Percentiles rank a stretch among this genome's conserved stretches.
Evolutionary conservation across 2,329 filamentous ascomycete genomes (phyloP).

Genomic region (Pseudogymnoascus verrucosus): DNA sequence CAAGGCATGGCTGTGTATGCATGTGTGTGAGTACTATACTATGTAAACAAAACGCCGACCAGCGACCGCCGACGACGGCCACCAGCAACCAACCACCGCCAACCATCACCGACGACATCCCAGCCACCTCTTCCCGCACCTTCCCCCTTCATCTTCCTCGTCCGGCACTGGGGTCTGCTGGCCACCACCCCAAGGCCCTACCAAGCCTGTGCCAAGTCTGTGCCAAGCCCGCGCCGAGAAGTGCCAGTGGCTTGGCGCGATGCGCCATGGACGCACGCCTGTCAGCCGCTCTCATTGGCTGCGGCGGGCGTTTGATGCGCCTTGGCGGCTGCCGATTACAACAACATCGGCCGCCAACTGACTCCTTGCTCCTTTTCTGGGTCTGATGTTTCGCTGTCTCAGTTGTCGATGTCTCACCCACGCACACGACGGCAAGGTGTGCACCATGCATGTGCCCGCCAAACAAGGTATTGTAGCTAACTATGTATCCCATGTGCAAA

Average conservation of each 20-base stretch:
- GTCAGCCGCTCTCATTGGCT: background rate
- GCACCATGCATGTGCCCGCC: conserved; percentile 4
- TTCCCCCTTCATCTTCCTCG: background rate
- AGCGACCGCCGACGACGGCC: background rate
- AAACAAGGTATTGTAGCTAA: background rate
- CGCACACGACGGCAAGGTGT: background rate
- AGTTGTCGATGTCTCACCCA: background rate
- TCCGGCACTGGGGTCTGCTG: conserved; percentile 4
- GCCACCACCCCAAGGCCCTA: background rate
- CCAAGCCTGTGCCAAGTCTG: background rate
- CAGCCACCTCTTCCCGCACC: background rate
- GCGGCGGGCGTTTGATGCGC: background rate
- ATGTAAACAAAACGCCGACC: background rate
- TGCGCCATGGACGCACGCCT: background rate
- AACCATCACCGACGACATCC: background rate
- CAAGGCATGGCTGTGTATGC: background rate
- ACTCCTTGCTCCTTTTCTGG: background rate
- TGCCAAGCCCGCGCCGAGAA: background rate
- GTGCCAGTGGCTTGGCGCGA: background rate
- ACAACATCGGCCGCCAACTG: background rate
- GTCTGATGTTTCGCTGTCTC: background rate
- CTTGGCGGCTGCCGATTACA: conserved; percentile 3
- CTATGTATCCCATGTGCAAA: conserved; percentile 6
- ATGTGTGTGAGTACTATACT: background rate
- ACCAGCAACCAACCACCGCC: background rate